Base-by-base conservation (phyloP, 768 basidiomycete species). In the Kwoniella europaea region DNA sequence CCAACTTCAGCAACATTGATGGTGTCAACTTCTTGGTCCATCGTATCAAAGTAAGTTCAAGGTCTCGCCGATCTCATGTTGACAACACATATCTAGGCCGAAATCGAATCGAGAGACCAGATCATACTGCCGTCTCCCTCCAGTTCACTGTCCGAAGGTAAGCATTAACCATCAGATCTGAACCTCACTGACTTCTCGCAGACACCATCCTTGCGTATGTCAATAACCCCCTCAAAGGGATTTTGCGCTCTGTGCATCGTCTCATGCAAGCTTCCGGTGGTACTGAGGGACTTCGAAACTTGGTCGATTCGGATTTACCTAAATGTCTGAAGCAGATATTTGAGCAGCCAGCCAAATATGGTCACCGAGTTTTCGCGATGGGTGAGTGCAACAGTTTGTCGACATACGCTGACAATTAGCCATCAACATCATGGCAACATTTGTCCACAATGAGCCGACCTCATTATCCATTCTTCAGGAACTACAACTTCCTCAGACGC, bases 381-480 rank as follows among this genome's bases (percentile, higher is more conserved):
- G 91, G 94, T 94, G 82, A 44, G 89, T 85, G 41, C 29, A 9
- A 2, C 20, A 29, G 7, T 10, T 12, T 1, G 44, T 44, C 10
- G 18, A 43, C 16, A 20, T 50, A 24, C 7, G 74, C 78, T 68
- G 65, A 74, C 58, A 69, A 7, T 16, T 72, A 92, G 94, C 92
- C 4, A 92, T 95, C 86, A 94, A 95, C 82, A 91, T 94, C 79
- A 93, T 97, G 90, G 90, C 94, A 15, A 94, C 94, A 0, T 98
- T 98, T 84, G 90, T 98, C 10, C 96, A 99, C 86, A 99, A 98
- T 74, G 97, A 99, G 82, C 97, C 97, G 7, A 98, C 95, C 0
- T 97, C 93, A 16, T 85, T 99, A 67, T 86, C 89, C 2, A 90
- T 96, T 65, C 91, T 99, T 22, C 97, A 99, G 84, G 97, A 99